Percentiles rank a stretch among this genome's conserved stretches.
phyloP scores from a whole-genome alignment of 2,329 filamentous ascomycete genomes.

The Neonectria faginata region DNA sequence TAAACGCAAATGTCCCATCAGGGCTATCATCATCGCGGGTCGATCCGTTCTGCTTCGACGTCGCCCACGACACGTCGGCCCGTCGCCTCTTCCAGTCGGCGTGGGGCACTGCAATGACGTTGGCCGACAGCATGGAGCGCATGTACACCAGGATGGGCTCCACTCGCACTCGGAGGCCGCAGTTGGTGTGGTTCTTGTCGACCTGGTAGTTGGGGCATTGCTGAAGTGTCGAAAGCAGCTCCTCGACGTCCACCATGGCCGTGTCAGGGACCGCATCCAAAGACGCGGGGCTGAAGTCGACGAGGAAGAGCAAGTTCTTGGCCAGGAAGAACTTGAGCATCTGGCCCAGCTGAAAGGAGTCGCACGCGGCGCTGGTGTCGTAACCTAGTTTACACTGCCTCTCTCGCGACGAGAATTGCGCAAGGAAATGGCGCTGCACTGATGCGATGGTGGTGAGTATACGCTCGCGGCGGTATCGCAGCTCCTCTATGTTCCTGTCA shows the following conservation, averaged over 20 bases:
- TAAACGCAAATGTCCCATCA: constrained; percentile 59
- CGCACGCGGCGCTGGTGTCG: constrained; percentile 77
- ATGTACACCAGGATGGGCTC: constrained; percentile 75
- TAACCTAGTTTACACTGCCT: constrained; percentile 80
- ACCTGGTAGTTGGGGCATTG: constrained; percentile 80
- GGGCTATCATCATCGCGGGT: constrained; percentile 31
- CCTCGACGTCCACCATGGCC: constrained; percentile 70
- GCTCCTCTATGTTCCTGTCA: constrained; percentile 63
- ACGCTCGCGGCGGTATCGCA: constrained; percentile 73
- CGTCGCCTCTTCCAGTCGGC: constrained; percentile 60
- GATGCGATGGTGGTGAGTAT: constrained; percentile 78
- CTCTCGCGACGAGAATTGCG: constrained; percentile 74
- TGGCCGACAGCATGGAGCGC: constrained; percentile 65
- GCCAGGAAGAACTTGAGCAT: constrained; percentile 77
- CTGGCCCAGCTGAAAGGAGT: constrained; percentile 83
- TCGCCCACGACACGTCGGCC: constrained; percentile 56
- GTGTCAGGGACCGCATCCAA: constrained; percentile 58
- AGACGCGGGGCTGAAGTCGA: constrained; percentile 65
- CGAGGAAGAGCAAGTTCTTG: constrained; percentile 70
- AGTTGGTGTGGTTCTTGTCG: constrained; percentile 79
- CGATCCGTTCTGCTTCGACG: constrained; percentile 32
- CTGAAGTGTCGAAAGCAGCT: constrained; percentile 69
- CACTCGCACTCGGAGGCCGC: constrained; percentile 74
- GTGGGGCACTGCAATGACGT: constrained; percentile 57
- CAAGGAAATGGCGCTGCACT: constrained; percentile 74